A percentile compares a stretch with the other conserved stretches of the same genome.
These are phyloP conservation scores for Pyronema omphalodes DNA, from an alignment of 495 filamentous ascomycete species.

Conservation along the genomic window DNA sequence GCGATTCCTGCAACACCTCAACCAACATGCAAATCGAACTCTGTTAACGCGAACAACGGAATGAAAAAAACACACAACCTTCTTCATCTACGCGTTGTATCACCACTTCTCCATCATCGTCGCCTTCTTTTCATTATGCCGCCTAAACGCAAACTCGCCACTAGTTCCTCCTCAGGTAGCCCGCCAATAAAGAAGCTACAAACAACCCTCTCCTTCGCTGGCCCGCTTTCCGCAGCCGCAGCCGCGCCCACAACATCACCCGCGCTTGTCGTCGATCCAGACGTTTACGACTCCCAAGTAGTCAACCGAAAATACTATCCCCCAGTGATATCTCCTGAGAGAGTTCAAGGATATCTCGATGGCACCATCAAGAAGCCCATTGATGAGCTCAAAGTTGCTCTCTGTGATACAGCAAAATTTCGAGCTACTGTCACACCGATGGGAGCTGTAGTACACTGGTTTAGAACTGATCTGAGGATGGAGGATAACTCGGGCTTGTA, in stretches of 20 bases:
- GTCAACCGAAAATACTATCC: conserved; percentile 70
- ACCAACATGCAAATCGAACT: neutral
- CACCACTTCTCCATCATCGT: neutral
- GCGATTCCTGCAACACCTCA: neutral
- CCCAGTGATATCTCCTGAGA: conserved; percentile 60
- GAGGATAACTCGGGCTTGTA: conserved; percentile 57
- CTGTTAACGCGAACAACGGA: neutral
- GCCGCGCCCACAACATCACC: neutral
- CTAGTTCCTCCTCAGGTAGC: neutral
- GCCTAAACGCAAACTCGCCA: conserved; percentile 3
- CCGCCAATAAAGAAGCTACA: neutral
- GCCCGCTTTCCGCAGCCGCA: neutral
- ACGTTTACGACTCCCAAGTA: conserved; percentile 38
- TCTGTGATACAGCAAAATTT: conserved; percentile 32
- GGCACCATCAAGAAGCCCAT: conserved; percentile 52
- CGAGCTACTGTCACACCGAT: conserved; percentile 32
- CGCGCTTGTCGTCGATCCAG: neutral
- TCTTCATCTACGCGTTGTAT: neutral
- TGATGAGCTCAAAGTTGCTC: conserved; percentile 36
- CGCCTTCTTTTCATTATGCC: neutral
- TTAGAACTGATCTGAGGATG: conserved; percentile 62
- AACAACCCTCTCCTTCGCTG: neutral
- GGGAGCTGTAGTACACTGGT: conserved; percentile 73
- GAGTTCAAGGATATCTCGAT: conserved; percentile 51
- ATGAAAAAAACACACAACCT: neutral